A percentile compares a stretch with the other conserved stretches of the same genome.
Evolutionary conservation across 1,284 basidiomycete species (phyloP).

Genomic region (Tilletia setariae): DNA sequence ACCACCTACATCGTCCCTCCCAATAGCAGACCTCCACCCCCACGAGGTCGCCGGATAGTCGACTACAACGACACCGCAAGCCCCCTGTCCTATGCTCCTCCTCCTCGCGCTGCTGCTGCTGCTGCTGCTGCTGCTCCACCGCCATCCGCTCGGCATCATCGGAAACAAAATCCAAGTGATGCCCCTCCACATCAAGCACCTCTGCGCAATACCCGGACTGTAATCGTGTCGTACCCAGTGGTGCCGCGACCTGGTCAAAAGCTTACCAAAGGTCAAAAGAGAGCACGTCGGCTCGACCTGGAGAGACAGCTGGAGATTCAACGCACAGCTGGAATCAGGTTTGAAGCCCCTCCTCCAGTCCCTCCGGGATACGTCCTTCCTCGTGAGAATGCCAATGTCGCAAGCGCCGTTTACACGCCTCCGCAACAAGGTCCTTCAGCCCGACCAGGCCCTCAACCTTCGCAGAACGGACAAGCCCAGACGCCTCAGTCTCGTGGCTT

Average conservation of each 20-base stretch:
- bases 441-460: no score
- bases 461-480: no score
- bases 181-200: neutral
- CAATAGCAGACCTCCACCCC: neutral
- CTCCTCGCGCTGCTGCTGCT: neutral
- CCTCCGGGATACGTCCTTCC: neutral
- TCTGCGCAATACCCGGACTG: neutral
- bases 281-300: neutral
- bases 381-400: neutral
- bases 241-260: neutral
- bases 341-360: neutral
- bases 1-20: neutral
- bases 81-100: neutral
- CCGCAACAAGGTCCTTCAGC: neutral
- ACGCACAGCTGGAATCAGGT: neutral
- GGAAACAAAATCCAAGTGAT: neutral
- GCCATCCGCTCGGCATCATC: neutral
- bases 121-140: neutral
- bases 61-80: conserved; percentile 1
- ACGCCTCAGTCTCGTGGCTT: no score
- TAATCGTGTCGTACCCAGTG: neutral
- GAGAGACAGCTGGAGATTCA: neutral
- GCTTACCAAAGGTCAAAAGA: conserved; percentile 14
- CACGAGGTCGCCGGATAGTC: neutral
- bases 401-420: conserved; percentile 9